Evolutionary conservation across 768 basidiomycete genomes (phyloP).

Genomic region (Stropharia rugosoannulata): DNA sequence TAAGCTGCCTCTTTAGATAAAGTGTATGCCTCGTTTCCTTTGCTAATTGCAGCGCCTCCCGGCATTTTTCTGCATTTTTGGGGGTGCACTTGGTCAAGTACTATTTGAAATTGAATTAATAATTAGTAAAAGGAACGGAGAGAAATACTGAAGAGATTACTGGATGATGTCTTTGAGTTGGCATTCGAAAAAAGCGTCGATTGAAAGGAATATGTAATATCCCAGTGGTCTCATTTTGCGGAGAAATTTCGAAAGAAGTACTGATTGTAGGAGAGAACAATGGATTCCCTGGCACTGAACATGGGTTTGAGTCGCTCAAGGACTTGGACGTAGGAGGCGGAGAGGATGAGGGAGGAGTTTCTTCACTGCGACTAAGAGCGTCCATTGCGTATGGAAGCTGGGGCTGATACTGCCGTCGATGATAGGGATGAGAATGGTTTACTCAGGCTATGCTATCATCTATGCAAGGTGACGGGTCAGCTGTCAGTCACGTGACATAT

Average conservation of each 20-base stretch:
- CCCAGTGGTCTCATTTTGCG: background rate
- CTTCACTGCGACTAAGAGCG: no score
- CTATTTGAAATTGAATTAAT: background rate
- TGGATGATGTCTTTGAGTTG: background rate
- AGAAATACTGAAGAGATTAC: background rate
- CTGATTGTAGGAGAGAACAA: background rate
- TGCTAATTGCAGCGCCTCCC: background rate
- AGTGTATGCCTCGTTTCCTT: background rate
- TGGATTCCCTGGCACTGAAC: background rate
- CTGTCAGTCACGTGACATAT: background rate
- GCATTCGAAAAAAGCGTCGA: background rate
- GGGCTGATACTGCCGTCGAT: no score
- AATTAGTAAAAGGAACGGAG: background rate
- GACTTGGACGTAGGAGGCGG: background rate
- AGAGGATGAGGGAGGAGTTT: background rate
- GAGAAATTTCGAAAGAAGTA: background rate
- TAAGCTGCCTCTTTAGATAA: background rate
- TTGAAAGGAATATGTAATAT: background rate
- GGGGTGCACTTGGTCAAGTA: background rate
- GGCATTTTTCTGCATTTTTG: background rate
- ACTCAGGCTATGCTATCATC: no score
- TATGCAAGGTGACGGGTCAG: no score
- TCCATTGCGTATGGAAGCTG: no score
- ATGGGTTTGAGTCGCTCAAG: background rate
- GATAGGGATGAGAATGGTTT: no score